Evolutionary conservation across 257 asterid genomes (phyloP), one percentile per base, ranked within the genome.

Genomic region (Solanum appendiculatum): DNA sequence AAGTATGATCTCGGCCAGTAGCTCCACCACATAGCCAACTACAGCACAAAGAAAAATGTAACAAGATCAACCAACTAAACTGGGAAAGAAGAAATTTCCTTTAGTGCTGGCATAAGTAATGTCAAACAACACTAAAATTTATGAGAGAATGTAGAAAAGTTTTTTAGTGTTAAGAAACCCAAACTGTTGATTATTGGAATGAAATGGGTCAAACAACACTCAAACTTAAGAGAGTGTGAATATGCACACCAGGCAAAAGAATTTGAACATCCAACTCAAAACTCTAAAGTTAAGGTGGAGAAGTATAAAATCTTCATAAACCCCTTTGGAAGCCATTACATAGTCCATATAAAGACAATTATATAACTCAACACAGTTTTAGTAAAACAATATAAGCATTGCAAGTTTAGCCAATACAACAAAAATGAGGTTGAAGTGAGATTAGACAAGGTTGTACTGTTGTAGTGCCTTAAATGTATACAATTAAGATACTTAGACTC

Each of bases 11-110:
- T 27, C 93, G 94, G 83, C 98, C 98, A 21, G 98, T 96, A 89
- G 98, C 98, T 88, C 94, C 98, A 88, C 98, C 99, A 89, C 98
- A 97, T 72, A 97, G 93, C 99, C 99, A 97, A 90, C 99, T 97
- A 86, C 83, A 88, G 87, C 73, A 89, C 64, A 58, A 87, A 78
- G 54, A 69, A 82, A 83, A 82, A 40, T 51, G 87, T 80, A 56
- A 89, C 48, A 33, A 54, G 81, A 66, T 87, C 66, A 85, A 60
- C 72, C 66, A 83, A 46, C 66, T 46, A 80, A 78, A 44, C 84
- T 16, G 25, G 63, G 16, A 80, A 54, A 27, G 39, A 34, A 34
- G 64, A 54, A 27, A 80, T 29, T 80, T 21, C 84, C 66, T 80
- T 46, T 12, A 46, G 20, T 40, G 83, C 56, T 40, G 51, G 83